phyloP scores from a whole-genome alignment of 805 yeast genomes.

The Yarrowia sp. region DNA sequence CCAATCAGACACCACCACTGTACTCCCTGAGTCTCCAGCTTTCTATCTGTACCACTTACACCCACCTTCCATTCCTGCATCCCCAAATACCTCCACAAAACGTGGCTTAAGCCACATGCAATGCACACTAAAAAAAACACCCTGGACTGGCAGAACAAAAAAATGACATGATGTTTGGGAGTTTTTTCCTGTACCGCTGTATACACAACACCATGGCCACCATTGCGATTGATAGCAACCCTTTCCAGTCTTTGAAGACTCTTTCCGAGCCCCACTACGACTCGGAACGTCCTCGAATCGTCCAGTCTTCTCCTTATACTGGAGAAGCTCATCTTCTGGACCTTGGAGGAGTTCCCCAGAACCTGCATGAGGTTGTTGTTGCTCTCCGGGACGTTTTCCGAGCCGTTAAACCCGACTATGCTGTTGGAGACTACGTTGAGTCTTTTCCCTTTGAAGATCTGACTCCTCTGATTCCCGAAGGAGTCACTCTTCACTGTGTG shows the following conservation, averaged over 20 bases:
- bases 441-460: background rate
- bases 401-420: background rate
- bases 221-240: conserved; percentile 12
- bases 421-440: background rate
- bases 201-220: background rate
- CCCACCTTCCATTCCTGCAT: background rate
- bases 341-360: background rate
- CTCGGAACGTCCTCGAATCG: background rate
- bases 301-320: conserved; percentile 1
- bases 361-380: background rate
- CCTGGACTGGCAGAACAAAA: background rate
- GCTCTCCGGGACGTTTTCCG: background rate
- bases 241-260: background rate
- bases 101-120: conserved; percentile 14
- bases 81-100: background rate
- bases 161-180: background rate
- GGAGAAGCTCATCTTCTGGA: background rate
- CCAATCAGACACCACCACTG: background rate
- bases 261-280: background rate
- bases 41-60: background rate
- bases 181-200: background rate
- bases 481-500: conserved; percentile 29
- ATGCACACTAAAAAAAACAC: background rate
- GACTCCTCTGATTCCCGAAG: background rate
- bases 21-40: background rate